Conservation (phyloP, 1,284 basidiomycete species). For the Cystobasidium slooffiae region DNA sequence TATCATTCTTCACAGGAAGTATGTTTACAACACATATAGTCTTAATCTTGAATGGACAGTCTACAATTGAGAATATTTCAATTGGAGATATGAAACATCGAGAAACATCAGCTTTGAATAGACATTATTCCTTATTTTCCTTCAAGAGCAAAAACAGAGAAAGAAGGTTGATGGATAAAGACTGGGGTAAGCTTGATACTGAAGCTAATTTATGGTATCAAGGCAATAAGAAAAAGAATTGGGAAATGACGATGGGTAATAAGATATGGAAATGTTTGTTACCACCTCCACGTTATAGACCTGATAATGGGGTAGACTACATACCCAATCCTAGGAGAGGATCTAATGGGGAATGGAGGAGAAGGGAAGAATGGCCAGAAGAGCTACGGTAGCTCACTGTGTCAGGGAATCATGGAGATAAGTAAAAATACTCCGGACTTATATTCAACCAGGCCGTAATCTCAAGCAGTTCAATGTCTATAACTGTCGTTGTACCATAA, state of each 20-base stretch:
- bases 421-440: no score
- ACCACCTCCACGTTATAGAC: slow-evolving; percentile 60
- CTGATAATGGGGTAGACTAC: slow-evolving; percentile 74
- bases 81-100: slow-evolving; percentile 66
- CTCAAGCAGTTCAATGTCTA: no score
- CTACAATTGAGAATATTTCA: slow-evolving; percentile 76
- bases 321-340: slow-evolving; percentile 75
- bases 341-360: slow-evolving; percentile 67
- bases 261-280: slow-evolving; percentile 68
- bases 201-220: slow-evolving; percentile 89
- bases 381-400: slow-evolving; percentile 61
- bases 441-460: no score
- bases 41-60: slow-evolving; percentile 69
- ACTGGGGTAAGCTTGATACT: slow-evolving; percentile 72
- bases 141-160: slow-evolving; percentile 54
- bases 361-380: slow-evolving; percentile 71
- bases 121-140: slow-evolving; percentile 44
- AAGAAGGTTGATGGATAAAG: slow-evolving; percentile 67
- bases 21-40: slow-evolving; percentile 67
- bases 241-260: slow-evolving; percentile 75
- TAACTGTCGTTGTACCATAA: no score
- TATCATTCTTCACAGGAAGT: slow-evolving; percentile 69
- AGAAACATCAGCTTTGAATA: slow-evolving; percentile 64
- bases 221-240: slow-evolving; percentile 66
- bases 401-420: no score